Percentiles rank a stretch among this genome's conserved stretches.
Evolutionary conservation across 768 basidiomycete species (phyloP).

Genomic region (Naganishia kalamii): DNA sequence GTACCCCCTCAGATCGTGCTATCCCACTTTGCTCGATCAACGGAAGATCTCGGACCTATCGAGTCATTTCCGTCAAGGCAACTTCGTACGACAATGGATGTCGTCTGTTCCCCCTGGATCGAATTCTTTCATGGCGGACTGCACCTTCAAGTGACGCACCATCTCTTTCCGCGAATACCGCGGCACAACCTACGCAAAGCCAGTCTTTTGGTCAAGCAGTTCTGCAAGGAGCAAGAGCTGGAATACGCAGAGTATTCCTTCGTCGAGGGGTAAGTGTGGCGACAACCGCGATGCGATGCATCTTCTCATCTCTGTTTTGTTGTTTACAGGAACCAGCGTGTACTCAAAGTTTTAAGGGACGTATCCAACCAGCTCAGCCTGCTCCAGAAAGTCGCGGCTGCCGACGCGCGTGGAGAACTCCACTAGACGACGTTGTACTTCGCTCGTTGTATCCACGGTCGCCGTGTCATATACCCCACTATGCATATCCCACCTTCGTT

Average conservation of each 20-base stretch:
- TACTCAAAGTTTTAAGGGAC: slow-evolving; percentile 68
- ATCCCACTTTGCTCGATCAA: slow-evolving; percentile 94
- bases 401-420: slow-evolving; percentile 50
- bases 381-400: slow-evolving; percentile 71
- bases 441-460: not conserved
- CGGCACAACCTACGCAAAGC: slow-evolving; percentile 84
- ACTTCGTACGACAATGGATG: slow-evolving; percentile 93
- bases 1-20: slow-evolving; percentile 70
- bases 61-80: slow-evolving; percentile 93
- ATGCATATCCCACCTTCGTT: too few species aligned
- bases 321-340: slow-evolving; percentile 58
- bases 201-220: slow-evolving; percentile 75
- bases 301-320: not conserved
- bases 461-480: not conserved
- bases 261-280: slow-evolving; percentile 53
- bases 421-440: slow-evolving; percentile 7
- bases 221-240: slow-evolving; percentile 66
- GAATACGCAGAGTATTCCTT: slow-evolving; percentile 89
- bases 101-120: slow-evolving; percentile 74
- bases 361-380: slow-evolving; percentile 85
- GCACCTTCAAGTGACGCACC: slow-evolving; percentile 94
- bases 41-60: slow-evolving; percentile 75
- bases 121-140: slow-evolving; percentile 94
- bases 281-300: slow-evolving; percentile 22
- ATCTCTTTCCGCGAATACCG: slow-evolving; percentile 90